Conservation (phyloP, 306 rosid genomes). For the Vicia villosa region DNA sequence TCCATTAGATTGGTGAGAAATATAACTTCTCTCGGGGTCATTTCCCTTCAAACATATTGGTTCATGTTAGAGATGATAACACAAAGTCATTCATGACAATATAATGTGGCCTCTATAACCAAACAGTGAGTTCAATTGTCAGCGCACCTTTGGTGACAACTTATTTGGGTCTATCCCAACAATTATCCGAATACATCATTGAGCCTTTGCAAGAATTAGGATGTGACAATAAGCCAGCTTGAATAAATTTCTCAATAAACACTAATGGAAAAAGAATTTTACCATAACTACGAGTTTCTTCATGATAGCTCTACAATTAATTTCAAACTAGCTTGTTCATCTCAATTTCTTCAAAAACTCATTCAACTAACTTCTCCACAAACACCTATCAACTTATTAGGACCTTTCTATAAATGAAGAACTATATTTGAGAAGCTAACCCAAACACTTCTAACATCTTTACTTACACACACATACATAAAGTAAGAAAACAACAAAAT, state of each 20-base stretch:
- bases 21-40: constrained; percentile 52
- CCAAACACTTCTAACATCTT: not conserved
- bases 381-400: not conserved
- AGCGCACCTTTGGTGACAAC: not conserved
- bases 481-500: too few relatives aligned
- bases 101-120: not conserved
- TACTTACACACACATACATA: not conserved
- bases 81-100: not conserved
- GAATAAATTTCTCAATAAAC: not conserved
- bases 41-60: constrained; percentile 54
- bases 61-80: constrained; percentile 11
- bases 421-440: not conserved
- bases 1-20: constrained; percentile 46
- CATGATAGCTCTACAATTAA: not conserved
- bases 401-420: not conserved
- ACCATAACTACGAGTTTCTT: not conserved
- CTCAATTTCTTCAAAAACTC: not conserved
- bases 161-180: not conserved
- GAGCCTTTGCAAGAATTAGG: not conserved
- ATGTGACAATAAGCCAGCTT: not conserved
- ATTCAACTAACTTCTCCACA: not conserved
- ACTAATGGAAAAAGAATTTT: not conserved
- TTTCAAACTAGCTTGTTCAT: not conserved
- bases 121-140: not conserved
- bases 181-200: not conserved